Evolutionary conservation across 1,139 yeast genomes (phyloP), one percentile per base, ranked within the genome.

Genomic region (Yamadazyma aaseri): DNA sequence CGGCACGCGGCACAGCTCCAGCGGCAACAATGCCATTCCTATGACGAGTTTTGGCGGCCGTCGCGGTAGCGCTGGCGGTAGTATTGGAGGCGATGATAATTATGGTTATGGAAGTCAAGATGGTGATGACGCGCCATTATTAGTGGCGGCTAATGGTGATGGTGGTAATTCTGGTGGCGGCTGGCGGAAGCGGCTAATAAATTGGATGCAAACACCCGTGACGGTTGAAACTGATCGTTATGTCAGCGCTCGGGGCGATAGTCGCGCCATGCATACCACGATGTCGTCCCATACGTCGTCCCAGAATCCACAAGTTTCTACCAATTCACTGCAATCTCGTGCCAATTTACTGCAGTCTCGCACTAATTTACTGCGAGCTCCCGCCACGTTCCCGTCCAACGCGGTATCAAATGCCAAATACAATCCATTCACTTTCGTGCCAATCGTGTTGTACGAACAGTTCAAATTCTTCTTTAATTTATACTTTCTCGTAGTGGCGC

Each of bases 391-490:
- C 52, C 82, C 95, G 2, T 64, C 89, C 11, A 92, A 92, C 55
- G 86, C 94, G 13, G 76, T 94, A 8, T 86, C 96, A 29, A 94
- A 94, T 58, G 97, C 98, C 18, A 92, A 90, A 60, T 94, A 94
- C 61, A 86, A 87, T 50, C 87, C 94, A 3, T 58, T 87, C 27
- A 81, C 96, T 2, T 94, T 94, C 52, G 64, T 94, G 9, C 99
- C 99, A 4, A 71, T 87, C 28, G 81, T 92, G 36, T 70, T 94
- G 27, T 94, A 85, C 57, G 97, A 92, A 56, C 99, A 94, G 65
- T 94, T 94, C 77, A 89, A 89, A 62, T 92, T 92, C 58, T 94
- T 94, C 60, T 94, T 89, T 72, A 94, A 94, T 59, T 65, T 94
- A 34, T 94, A 94, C 60, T 94, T 94, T 55, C 64, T 94, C 35